Evolutionary conservation across 768 basidiomycete genomes (phyloP).

Genomic region (Kwoniella dendrophila): DNA sequence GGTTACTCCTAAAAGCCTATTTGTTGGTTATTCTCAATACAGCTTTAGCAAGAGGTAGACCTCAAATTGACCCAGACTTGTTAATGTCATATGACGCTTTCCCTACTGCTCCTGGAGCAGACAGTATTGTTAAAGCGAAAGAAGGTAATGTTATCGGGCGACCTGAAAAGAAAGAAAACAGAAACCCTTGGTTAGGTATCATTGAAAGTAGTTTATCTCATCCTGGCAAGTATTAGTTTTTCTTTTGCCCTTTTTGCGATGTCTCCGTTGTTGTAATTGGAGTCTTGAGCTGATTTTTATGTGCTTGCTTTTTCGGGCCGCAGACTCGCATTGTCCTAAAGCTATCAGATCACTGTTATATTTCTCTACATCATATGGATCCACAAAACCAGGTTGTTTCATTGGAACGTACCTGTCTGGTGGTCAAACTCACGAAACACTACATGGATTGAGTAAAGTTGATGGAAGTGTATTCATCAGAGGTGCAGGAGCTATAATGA

Average conservation of each 20-base stretch:
- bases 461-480: slow-evolving; percentile 41
- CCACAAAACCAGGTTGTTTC: slow-evolving; percentile 24
- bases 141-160: slow-evolving; percentile 17
- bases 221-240: slow-evolving; percentile 26
- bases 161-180: slow-evolving; percentile 18
- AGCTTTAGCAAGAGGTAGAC: slow-evolving; percentile 35
- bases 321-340: slow-evolving; percentile 48
- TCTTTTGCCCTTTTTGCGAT: not conserved
- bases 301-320: too few species aligned
- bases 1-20: slow-evolving; percentile 35
- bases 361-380: slow-evolving; percentile 30
- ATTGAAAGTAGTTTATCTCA: slow-evolving; percentile 36
- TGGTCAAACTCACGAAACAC: slow-evolving; percentile 30
- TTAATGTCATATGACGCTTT: slow-evolving; percentile 30
- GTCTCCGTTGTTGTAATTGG: not conserved
- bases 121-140: not conserved
- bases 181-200: slow-evolving; percentile 38
- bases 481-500: slow-evolving; percentile 42
- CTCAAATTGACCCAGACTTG: slow-evolving; percentile 28
- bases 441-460: slow-evolving; percentile 30
- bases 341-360: slow-evolving; percentile 39
- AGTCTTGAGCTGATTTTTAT: not conserved
- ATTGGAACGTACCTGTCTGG: slow-evolving; percentile 23
- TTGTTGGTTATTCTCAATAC: slow-evolving; percentile 27
- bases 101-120: slow-evolving; percentile 27